These are phyloP conservation scores for Microsporum canis DNA, from an alignment of 2,329 filamentous ascomycete species.

Conservation along the genomic window DNA sequence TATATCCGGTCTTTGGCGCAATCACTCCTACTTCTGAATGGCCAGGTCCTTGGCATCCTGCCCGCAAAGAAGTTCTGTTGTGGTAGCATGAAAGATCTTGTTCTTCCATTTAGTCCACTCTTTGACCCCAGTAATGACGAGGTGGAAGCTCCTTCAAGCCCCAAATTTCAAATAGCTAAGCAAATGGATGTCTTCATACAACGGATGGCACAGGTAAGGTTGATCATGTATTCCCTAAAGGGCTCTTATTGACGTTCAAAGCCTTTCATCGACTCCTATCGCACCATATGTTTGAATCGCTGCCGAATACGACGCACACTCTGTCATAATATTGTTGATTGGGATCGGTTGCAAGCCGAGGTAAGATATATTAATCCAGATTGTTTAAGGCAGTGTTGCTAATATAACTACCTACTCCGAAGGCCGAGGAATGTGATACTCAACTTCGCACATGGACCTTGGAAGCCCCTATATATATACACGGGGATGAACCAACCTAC, in stretches of 20 bases:
- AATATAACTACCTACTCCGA: neutral
- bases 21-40: constrained; percentile 61
- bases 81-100: constrained; percentile 66
- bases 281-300: constrained; percentile 78
- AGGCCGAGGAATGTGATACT: constrained; percentile 59
- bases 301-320: constrained; percentile 83
- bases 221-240: neutral
- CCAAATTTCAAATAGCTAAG: constrained; percentile 59
- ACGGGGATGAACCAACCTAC: constrained; percentile 47
- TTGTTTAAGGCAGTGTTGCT: neutral
- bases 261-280: constrained; percentile 72
- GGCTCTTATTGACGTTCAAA: constrained; percentile 29
- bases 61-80: constrained; percentile 66
- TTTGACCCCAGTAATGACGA: constrained; percentile 65
- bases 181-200: constrained; percentile 60
- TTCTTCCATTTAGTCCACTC: constrained; percentile 59
- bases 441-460: constrained; percentile 51
- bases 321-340: constrained; percentile 69
- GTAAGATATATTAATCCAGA: constrained; percentile 30
- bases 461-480: constrained; percentile 48
- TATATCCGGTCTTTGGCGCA: constrained; percentile 75
- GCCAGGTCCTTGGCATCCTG: constrained; percentile 55
- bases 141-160: constrained; percentile 61
- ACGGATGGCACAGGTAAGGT: constrained; percentile 37
- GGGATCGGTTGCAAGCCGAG: constrained; percentile 73